phyloP scores from a whole-genome alignment of 2,329 filamentous ascomycete species.

The Colletotrichum coccodes region DNA sequence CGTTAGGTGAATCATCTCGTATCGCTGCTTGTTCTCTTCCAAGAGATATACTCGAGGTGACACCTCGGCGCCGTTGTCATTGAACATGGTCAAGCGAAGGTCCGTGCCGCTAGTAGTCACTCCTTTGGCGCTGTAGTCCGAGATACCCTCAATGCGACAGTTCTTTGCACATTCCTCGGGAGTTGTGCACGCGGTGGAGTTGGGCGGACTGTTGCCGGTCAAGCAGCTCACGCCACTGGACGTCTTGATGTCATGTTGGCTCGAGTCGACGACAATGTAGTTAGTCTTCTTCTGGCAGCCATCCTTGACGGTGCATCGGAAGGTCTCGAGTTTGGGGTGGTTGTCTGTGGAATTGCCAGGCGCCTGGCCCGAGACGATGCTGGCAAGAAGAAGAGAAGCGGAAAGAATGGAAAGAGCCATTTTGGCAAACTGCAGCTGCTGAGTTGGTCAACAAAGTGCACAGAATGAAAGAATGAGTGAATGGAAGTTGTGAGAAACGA shows the following conservation, averaged over 20 bases:
- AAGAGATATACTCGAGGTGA: conserved; percentile 66
- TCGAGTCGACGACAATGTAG: conserved; percentile 61
- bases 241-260: conserved; percentile 49
- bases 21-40: conserved; percentile 59
- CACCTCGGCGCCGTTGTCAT: conserved; percentile 36
- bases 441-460: conserved; percentile 22
- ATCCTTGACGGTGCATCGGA: conserved; percentile 57
- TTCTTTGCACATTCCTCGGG: conserved; percentile 57
- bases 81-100: conserved; percentile 40
- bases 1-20: conserved; percentile 67
- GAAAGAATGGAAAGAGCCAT: conserved; percentile 27
- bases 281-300: conserved; percentile 59
- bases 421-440: neutral
- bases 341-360: conserved; percentile 44
- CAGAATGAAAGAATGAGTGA: conserved; percentile 4
- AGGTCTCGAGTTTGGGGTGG: conserved; percentile 61
- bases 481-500: neutral
- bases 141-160: conserved; percentile 60
- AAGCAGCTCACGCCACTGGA: conserved; percentile 37
- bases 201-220: conserved; percentile 39
- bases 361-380: conserved; percentile 23
- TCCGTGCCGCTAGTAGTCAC: conserved; percentile 38
- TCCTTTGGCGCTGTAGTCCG: conserved; percentile 51
- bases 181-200: conserved; percentile 55
- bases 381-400: conserved; percentile 19